These are phyloP conservation scores for Nakaseomyces kungkrabaensis DNA, from an alignment of 1,139 yeast species.

Conservation along the genomic window DNA sequence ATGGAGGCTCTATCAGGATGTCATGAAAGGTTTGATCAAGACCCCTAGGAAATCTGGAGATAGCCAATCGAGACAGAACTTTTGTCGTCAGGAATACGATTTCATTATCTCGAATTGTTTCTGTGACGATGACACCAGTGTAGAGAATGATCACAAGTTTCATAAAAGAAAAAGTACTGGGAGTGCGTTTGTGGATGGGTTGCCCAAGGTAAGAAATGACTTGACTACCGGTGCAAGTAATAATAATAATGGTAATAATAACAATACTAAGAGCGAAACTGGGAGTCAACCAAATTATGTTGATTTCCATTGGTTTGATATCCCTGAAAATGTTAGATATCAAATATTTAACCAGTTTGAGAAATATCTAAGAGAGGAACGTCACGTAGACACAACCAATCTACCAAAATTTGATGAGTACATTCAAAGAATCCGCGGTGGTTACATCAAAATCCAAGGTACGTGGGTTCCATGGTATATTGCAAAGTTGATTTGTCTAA, in stretches of 20 bases:
- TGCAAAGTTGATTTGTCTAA: conserved; percentile 58
- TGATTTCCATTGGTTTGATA: conserved; percentile 27
- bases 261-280: not conserved
- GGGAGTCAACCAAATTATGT: conserved; percentile 11
- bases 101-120: conserved; percentile 6
- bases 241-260: not conserved
- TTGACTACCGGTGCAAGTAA: not conserved
- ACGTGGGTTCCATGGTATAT: conserved; percentile 80
- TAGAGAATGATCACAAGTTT: not conserved
- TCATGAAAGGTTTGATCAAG: conserved; percentile 23
- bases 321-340: conserved; percentile 31
- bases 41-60: conserved; percentile 7
- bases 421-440: conserved; percentile 70
- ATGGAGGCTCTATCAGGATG: conserved; percentile 50
- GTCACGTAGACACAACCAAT: conserved; percentile 12
- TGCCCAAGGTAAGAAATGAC: not conserved
- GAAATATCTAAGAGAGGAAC: conserved; percentile 38
- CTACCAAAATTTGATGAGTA: conserved; percentile 2
- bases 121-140: not conserved
- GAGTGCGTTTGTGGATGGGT: not conserved
- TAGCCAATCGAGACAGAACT: conserved; percentile 5
- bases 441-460: conserved; percentile 87
- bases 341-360: conserved; percentile 49
- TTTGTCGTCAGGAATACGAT: conserved; percentile 10
- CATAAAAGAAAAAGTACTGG: conserved; percentile 1